Conservation (phyloP, 208 protist genomes). For the Leishmania turanica region DNA sequence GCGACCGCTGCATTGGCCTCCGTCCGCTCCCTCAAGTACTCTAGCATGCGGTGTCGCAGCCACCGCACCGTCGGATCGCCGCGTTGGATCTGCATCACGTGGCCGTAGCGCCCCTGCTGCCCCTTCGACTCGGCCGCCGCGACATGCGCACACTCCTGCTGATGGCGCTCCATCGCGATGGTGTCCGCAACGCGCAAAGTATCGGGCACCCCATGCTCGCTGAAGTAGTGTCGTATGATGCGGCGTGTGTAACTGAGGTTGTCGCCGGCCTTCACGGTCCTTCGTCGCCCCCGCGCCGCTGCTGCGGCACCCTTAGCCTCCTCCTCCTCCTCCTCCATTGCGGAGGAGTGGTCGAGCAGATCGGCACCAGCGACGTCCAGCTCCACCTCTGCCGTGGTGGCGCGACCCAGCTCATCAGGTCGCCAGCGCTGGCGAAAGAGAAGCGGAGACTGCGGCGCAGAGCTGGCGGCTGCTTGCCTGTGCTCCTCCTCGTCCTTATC, state of each 20-base stretch:
- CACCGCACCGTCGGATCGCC: slow-evolving; percentile 41
- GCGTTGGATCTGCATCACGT: slow-evolving; percentile 48
- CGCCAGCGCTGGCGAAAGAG: slow-evolving; percentile 16
- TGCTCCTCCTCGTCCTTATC: background rate
- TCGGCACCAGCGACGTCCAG: slow-evolving; percentile 42
- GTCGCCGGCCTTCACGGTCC: slow-evolving; percentile 1
- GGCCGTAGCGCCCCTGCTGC: slow-evolving; percentile 34
- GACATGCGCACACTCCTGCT: slow-evolving; percentile 14
- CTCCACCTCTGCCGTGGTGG: slow-evolving; percentile 58
- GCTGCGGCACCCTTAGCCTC: background rate
- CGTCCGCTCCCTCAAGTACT: slow-evolving; percentile 27
- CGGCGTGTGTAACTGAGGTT: slow-evolving; percentile 58
- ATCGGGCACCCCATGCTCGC: slow-evolving; percentile 57
- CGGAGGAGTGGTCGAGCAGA: slow-evolving; percentile 9
- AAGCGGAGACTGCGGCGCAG: background rate
- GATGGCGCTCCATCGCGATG: slow-evolving; percentile 36
- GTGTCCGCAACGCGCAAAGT: slow-evolving; percentile 42
- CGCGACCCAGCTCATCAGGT: slow-evolving; percentile 37
- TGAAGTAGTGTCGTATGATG: slow-evolving; percentile 57
- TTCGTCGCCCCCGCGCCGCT: background rate
- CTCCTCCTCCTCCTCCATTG: background rate
- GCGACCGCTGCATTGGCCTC: background rate
- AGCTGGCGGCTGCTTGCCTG: background rate
- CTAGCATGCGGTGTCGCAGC: slow-evolving; percentile 44
- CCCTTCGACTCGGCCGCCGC: background rate